phyloP scores from a whole-genome alignment of 164 flowering plant species.

The Tinospora cordifolia region DNA sequence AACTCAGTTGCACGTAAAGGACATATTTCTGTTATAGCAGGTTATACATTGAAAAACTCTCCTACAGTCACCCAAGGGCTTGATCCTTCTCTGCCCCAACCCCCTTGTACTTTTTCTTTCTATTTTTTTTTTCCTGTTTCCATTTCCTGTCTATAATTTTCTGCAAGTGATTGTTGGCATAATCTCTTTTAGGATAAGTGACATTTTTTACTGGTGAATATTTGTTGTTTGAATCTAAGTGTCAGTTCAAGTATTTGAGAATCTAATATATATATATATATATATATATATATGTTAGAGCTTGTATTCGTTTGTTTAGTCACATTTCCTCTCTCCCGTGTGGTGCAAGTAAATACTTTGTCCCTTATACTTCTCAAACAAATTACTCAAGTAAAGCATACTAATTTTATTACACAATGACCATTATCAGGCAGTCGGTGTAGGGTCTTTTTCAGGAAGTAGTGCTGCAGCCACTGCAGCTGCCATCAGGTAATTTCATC shows the following conservation, averaged over 20 bases:
- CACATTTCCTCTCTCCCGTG: background rate
- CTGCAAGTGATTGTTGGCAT: background rate
- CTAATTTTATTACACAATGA: background rate
- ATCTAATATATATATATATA: background rate
- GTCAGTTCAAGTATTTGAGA: background rate
- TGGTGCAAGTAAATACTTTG: background rate
- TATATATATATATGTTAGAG: too few relatives aligned
- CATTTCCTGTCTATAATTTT: background rate
- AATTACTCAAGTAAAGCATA: background rate
- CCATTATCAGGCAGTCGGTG: conserved; percentile 77
- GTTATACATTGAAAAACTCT: background rate
- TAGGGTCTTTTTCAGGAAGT: conserved; percentile 83
- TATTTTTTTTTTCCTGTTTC: background rate
- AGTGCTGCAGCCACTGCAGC: conserved; percentile 93
- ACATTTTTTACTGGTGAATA: background rate
- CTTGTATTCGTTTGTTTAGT: background rate
- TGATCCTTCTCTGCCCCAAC: too few relatives aligned
- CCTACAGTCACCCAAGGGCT: background rate
- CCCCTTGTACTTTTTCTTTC: too few relatives aligned
- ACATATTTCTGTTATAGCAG: background rate
- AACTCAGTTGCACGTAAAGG: background rate
- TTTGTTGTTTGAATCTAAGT: background rate
- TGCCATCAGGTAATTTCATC: conserved; percentile 63
- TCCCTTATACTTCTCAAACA: background rate
- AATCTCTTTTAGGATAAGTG: background rate